These are phyloP conservation scores for Babesia bigemina DNA, from an alignment of 169 alveolate genomes.

Conservation along the genomic window DNA sequence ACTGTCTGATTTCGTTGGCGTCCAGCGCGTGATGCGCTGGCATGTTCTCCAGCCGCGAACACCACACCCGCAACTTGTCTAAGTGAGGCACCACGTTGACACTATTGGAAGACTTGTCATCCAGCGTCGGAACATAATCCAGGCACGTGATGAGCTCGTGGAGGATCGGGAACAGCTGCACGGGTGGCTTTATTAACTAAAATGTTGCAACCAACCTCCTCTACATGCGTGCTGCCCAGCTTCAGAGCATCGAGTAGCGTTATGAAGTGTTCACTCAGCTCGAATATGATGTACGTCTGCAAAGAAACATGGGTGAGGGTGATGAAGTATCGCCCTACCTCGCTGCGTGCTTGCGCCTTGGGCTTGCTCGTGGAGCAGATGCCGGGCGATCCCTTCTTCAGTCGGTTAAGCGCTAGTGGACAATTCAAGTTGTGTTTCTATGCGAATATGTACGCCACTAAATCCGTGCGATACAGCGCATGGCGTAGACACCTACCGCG, in stretches of 20 bases:
- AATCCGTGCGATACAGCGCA: neutral
- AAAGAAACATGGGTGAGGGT: neutral
- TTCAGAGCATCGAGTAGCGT: conserved; percentile 66
- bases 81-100: neutral
- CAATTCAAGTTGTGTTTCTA: conserved; percentile 42
- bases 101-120: neutral
- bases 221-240: conserved; percentile 36
- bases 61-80: conserved; percentile 42
- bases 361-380: neutral
- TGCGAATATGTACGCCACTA: neutral
- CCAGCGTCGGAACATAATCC: neutral
- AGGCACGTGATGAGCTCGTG: conserved; percentile 46
- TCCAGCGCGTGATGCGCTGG: conserved; percentile 47
- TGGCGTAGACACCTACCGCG: conserved; percentile 22
- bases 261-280: conserved; percentile 62
- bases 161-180: conserved; percentile 54
- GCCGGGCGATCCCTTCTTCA: conserved; percentile 46
- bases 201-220: conserved; percentile 29
- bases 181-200: neutral
- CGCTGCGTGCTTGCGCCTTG: neutral
- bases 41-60: conserved; percentile 20
- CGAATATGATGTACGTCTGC: conserved; percentile 51
- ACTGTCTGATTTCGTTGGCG: conserved; percentile 21
- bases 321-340: neutral
- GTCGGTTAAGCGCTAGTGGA: conserved; percentile 54